Evolutionary conservation across 1,284 basidiomycete genomes (phyloP).

Genomic region (Cryptococcus deneoformans): DNA sequence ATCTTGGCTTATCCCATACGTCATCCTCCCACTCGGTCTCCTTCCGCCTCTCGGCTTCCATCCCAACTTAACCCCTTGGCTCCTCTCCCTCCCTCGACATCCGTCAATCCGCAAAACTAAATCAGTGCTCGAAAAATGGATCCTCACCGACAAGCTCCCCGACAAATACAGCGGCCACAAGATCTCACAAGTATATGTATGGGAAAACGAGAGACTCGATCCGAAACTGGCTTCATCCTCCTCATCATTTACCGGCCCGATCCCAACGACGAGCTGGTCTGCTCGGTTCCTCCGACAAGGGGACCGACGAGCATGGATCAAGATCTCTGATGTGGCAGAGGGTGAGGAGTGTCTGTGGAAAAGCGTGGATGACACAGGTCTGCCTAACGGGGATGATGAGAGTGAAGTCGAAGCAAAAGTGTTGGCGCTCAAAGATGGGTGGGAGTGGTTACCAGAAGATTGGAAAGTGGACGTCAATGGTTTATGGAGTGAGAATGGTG

Average conservation of each 20-base stretch:
- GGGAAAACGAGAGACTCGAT: constrained; percentile 49
- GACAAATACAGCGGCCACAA: constrained; percentile 33
- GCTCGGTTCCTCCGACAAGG: constrained; percentile 31
- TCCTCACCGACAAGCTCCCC: constrained; percentile 38
- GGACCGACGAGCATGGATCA: constrained; percentile 45
- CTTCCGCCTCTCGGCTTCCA: constrained; percentile 43
- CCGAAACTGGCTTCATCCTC: constrained; percentile 23
- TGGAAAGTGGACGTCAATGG: constrained; percentile 46
- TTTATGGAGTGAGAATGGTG: constrained; percentile 40
- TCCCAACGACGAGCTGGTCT: constrained; percentile 29
- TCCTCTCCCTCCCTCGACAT: constrained; percentile 23
- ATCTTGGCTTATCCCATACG: constrained; percentile 32
- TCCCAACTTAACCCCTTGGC: constrained; percentile 35
- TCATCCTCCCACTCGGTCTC: constrained; percentile 42
- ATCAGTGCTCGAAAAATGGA: constrained; percentile 26
- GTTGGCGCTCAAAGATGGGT: constrained; percentile 37
- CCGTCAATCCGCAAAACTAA: constrained; percentile 17
- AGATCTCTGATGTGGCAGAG: constrained; percentile 14
- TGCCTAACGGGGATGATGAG: constrained; percentile 2
- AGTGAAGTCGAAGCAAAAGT: constrained; percentile 20
- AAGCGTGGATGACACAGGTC: constrained; percentile 11
- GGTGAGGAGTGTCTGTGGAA: constrained; percentile 13
- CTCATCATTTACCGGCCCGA: constrained; percentile 3
- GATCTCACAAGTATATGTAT: constrained; percentile 41
- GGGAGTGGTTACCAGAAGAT: constrained; percentile 48